A percentile compares a stretch with the other conserved stretches of the same genome.
Evolutionary conservation across 371 early-diverging fungal species (phyloP).

Genomic region (Rhizopus delemar): DNA sequence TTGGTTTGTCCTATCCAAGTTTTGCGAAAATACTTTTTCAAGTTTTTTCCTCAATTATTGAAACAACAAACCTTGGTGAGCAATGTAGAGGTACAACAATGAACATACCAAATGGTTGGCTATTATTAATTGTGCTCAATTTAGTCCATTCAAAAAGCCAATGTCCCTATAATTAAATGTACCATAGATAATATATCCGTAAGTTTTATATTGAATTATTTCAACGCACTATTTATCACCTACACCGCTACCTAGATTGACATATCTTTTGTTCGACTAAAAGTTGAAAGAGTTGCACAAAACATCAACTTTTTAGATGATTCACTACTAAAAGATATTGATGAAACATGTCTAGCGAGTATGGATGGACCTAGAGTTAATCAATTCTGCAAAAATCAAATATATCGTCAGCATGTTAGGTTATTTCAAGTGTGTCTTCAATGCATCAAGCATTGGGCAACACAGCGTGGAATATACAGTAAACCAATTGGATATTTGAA

Average conservation of each 20-base stretch:
- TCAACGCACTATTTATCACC: background rate
- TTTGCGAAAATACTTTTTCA: slow-evolving; percentile 26
- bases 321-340: slow-evolving; percentile 22
- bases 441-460: slow-evolving; percentile 43
- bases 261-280: slow-evolving; percentile 43
- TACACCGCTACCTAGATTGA: slow-evolving; percentile 26
- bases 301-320: slow-evolving; percentile 36
- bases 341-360: slow-evolving; percentile 32
- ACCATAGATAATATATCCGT: slow-evolving; percentile 36
- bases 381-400: slow-evolving; percentile 23
- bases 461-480: slow-evolving; percentile 32
- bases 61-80: slow-evolving; percentile 19
- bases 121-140: background rate
- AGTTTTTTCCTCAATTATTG: slow-evolving; percentile 21
- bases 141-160: slow-evolving; percentile 33
- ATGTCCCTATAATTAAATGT: slow-evolving; percentile 47
- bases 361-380: slow-evolving; percentile 49
- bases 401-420: slow-evolving; percentile 11
- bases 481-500: slow-evolving; percentile 47
- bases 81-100: slow-evolving; percentile 35
- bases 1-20: slow-evolving; percentile 29
- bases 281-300: slow-evolving; percentile 7
- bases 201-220: slow-evolving; percentile 3
- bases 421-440: slow-evolving; percentile 29
- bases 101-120: background rate